These are phyloP conservation scores for Macrophomina phaseolina DNA, from an alignment of 2,329 filamentous ascomycete species.

Conservation along the genomic window DNA sequence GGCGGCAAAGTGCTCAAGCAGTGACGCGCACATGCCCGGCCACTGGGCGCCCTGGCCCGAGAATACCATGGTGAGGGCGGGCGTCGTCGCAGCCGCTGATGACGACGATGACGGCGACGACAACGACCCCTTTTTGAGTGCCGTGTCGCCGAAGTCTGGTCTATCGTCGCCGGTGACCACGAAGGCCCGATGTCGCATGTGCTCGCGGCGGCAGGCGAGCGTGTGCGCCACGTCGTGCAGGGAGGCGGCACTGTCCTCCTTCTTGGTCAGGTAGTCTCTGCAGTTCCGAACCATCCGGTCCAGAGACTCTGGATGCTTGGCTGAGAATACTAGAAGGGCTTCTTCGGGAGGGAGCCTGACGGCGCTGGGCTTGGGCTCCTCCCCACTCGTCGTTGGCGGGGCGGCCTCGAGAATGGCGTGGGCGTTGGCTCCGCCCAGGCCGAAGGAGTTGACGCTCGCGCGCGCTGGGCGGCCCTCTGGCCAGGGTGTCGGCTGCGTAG, in stretches of 20 bases:
- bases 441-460: slow-evolving; percentile 30
- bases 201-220: slow-evolving; percentile 28
- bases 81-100: not conserved
- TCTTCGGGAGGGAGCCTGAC: too few relatives aligned
- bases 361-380: too few relatives aligned
- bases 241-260: not conserved
- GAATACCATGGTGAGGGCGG: slow-evolving; percentile 31
- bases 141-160: not conserved
- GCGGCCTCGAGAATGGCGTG: slow-evolving; percentile 9
- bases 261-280: not conserved
- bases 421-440: slow-evolving; percentile 29
- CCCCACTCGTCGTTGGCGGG: too few relatives aligned
- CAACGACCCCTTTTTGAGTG: too few relatives aligned
- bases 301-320: not conserved
- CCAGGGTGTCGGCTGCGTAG: slow-evolving; percentile 18
- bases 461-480: slow-evolving; percentile 2
- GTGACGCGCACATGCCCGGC: slow-evolving; percentile 46
- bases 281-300: not conserved
- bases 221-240: slow-evolving; percentile 31
- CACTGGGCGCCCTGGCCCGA: slow-evolving; percentile 42
- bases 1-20: slow-evolving; percentile 35
- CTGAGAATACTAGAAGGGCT: not conserved
- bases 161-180: slow-evolving; percentile 11
- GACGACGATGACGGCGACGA: not conserved
- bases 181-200: slow-evolving; percentile 30